Evolutionary conservation across 2,329 filamentous ascomycete species (phyloP), one percentile per base, ranked within the genome.

Genomic region (Endocalyx cinctus): DNA sequence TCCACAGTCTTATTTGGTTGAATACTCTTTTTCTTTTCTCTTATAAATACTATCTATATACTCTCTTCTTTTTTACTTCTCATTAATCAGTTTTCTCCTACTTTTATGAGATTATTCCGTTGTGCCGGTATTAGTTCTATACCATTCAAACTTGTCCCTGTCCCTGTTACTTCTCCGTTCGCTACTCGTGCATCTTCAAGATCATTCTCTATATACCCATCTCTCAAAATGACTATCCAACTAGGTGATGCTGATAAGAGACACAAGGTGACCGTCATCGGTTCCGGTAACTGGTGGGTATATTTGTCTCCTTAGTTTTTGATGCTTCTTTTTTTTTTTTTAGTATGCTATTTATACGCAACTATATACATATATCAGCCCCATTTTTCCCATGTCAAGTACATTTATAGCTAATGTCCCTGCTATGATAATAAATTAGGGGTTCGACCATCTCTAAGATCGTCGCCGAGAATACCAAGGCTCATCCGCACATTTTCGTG

Each of bases 371-470:
- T n/a, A n/a, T n/a, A n/a, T n/a, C n/a, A n/a, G n/a, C n/a, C n/a
- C n/a, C n/a, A n/a, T n/a, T n/a, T n/a, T n/a, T n/a, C n/a, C n/a
- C n/a, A n/a, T n/a, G n/a, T n/a, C n/a, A n/a, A n/a, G n/a, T n/a
- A n/a, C n/a, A n/a, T n/a, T n/a, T n/a, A n/a, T n/a, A n/a, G n/a
- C n/a, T n/a, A n/a, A n/a, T n/a, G n/a, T n/a, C n/a, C n/a, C n/a
- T n/a, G n/a, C n/a, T n/a, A n/a, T n/a, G n/a, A n/a, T n/a, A n/a
- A 16, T 30, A 42, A 44, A 34, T 22, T 40, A 92, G 86, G 89
- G 92, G 92, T 51, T 95, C 88, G 40, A 94, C 92, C 39, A 96
- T 98, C 63, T 82, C 89, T 59, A 98, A 98, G 67, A 94, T 98
- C 42, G 77, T 96, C 33, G 89, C 89, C 49, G 90, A 98, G 63